A percentile compares a stretch with the other conserved stretches of the same genome.
phyloP scores from a whole-genome alignment of 352 stramenopile species.

The Globisporangium recalcitrans region DNA sequence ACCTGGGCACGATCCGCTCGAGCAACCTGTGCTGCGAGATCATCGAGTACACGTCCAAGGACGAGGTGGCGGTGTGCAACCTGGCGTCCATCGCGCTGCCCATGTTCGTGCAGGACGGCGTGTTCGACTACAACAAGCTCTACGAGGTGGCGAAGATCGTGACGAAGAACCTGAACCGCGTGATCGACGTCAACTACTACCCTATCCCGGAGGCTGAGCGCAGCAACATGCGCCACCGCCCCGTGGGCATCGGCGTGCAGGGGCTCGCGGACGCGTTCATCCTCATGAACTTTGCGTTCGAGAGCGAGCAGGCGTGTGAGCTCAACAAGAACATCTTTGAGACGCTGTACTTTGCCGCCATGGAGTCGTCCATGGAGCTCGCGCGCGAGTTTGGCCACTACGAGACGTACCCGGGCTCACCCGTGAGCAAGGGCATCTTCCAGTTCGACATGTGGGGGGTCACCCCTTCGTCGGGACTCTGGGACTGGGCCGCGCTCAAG shows the following conservation, averaged over 20 bases:
- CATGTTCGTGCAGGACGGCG: slow-evolving; percentile 88
- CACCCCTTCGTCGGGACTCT: slow-evolving; percentile 86
- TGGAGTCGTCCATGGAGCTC: slow-evolving; percentile 95
- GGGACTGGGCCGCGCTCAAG: slow-evolving; percentile 95
- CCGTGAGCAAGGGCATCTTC: slow-evolving; percentile 94
- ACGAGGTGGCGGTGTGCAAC: slow-evolving; percentile 99
- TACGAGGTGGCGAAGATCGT: slow-evolving; percentile 95
- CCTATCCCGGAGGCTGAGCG: slow-evolving; percentile 85
- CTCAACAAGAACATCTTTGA: slow-evolving; percentile 99
- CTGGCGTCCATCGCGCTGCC: slow-evolving; percentile 96
- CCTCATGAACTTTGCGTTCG: slow-evolving; percentile 96
- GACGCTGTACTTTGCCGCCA: slow-evolving; percentile 98
- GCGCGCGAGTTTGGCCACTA: slow-evolving; percentile 93
- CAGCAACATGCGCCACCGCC: slow-evolving; percentile 97
- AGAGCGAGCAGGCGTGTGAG: slow-evolving; percentile 86
- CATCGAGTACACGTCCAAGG: slow-evolving; percentile 96
- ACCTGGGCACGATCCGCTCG: slow-evolving; percentile 99
- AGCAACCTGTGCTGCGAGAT: slow-evolving; percentile 99
- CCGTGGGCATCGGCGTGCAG: slow-evolving; percentile 98
- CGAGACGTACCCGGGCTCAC: slow-evolving; percentile 95
- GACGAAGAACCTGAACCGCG: slow-evolving; percentile 97
- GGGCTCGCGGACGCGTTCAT: slow-evolving; percentile 98
- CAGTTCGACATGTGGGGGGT: slow-evolving; percentile 99
- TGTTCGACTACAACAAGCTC: slow-evolving; percentile 97
- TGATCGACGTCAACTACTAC: slow-evolving; percentile 99